phyloP scores from a whole-genome alignment of 805 yeast species.

The Sporopachydermia quercuum region DNA sequence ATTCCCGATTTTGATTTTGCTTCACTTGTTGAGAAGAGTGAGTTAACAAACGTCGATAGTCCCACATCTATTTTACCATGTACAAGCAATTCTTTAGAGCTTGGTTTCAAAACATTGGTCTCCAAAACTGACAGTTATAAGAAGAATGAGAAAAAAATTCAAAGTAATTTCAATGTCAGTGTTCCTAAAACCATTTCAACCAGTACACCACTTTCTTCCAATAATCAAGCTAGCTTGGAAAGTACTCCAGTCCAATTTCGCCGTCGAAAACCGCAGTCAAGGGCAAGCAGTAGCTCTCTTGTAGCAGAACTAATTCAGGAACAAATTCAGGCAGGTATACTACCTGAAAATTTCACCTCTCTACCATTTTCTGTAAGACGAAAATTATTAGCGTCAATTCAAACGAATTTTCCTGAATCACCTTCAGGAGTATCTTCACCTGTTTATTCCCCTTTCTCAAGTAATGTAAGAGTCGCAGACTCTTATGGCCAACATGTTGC shows the following conservation, averaged over 20 bases:
- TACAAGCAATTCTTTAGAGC: conserved; percentile 9
- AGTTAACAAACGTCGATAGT: conserved; percentile 31
- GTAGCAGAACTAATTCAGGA: conserved; percentile 15
- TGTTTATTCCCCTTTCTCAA: background rate
- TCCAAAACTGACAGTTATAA: too few species aligned
- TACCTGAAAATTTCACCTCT: conserved; percentile 39
- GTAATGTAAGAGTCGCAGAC: background rate
- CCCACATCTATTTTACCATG: conserved; percentile 8
- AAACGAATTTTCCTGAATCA: background rate
- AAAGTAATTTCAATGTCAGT: conserved; percentile 4
- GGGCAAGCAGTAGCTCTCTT: background rate
- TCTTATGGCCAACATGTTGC: background rate
- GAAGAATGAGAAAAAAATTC: conserved; percentile 9
- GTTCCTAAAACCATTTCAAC: conserved; percentile 7
- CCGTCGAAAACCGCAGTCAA: background rate
- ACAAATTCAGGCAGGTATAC: conserved; percentile 16
- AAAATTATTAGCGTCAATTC: conserved; percentile 20
- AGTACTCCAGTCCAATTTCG: background rate
- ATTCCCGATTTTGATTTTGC: conserved; percentile 54
- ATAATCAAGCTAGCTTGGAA: background rate
- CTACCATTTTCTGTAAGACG: conserved; percentile 50
- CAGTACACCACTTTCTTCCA: conserved; percentile 7
- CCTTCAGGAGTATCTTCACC: background rate
- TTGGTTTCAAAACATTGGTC: too few species aligned
- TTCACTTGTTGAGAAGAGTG: conserved; percentile 16